Evolutionary conservation across 2,329 filamentous ascomycete species (phyloP).

Genomic region (Piedraia hortae): DNA sequence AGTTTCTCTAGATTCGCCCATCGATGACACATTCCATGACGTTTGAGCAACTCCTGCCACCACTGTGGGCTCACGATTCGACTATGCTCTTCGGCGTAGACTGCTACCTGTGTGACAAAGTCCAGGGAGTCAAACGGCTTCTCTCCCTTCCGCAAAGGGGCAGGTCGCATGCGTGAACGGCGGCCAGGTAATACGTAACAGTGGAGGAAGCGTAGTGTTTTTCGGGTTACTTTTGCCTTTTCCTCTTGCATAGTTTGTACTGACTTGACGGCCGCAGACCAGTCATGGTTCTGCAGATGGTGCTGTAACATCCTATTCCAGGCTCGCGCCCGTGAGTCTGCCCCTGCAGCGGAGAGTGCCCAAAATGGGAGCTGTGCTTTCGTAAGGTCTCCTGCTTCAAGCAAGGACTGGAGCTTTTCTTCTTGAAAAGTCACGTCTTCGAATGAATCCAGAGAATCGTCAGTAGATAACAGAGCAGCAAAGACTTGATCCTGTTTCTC

Average conservation of each 20-base stretch:
- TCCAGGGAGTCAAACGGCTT: conserved; percentile 13
- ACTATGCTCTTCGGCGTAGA: conserved; percentile 7
- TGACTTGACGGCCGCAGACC: conserved; percentile 9
- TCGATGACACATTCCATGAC: conserved; percentile 28
- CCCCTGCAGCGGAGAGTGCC: conserved; percentile 18
- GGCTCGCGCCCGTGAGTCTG: conserved; percentile 11
- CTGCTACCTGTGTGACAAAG: conserved; percentile 22
- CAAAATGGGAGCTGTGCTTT: conserved; percentile 28
- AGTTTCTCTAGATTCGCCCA: conserved; percentile 25
- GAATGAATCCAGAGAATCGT: conserved; percentile 36
- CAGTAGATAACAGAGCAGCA: conserved; percentile 25
- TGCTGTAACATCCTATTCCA: conserved; percentile 23
- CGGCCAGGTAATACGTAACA: conserved; percentile 15
- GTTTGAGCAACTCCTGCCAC: conserved; percentile 32
- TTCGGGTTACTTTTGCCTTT: conserved; percentile 15
- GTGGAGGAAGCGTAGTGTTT: conserved; percentile 20
- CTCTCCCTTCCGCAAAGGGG: conserved; percentile 3
- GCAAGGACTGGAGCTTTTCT: conserved; percentile 24
- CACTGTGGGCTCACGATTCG: conserved; percentile 7
- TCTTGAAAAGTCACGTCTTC: conserved; percentile 29
- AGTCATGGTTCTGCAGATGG: conserved; percentile 11
- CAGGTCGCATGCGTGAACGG: conserved; percentile 13
- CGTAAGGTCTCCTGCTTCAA: conserved; percentile 22
- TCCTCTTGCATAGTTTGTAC: conserved; percentile 24
- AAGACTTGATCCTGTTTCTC: conserved; percentile 27